A percentile compares a stretch with the other conserved stretches of the same genome.
Conservation (phyloP, 345 rosid species). For the Atalantia buxifolia region DNA sequence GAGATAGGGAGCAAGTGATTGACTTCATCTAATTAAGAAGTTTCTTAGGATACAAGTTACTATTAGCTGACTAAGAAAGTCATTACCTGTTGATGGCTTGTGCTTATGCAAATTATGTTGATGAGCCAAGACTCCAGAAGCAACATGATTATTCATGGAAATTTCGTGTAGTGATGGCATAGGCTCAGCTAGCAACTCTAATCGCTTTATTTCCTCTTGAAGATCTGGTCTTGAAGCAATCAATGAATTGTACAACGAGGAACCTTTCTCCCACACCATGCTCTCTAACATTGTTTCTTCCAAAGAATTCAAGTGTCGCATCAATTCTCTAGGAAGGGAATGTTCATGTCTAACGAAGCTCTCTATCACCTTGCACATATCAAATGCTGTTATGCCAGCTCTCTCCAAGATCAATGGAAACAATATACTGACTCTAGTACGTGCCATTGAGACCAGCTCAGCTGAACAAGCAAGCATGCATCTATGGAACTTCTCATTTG, state of each 20-base stretch:
- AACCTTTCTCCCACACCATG: conserved; percentile 97
- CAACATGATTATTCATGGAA: conserved; percentile 51
- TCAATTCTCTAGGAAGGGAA: conserved; percentile 91
- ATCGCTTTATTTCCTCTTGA: conserved; percentile 55
- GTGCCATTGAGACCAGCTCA: conserved; percentile 84
- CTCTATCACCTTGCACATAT: conserved; percentile 95
- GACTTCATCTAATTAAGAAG: neutral
- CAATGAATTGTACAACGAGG: conserved; percentile 89
- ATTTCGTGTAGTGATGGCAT: conserved; percentile 82
- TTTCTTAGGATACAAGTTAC: neutral
- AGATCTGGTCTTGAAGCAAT: conserved; percentile 66
- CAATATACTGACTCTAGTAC: conserved; percentile 77
- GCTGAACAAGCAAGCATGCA: conserved; percentile 98
- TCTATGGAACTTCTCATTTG: conserved; percentile 92
- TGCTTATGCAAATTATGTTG: conserved; percentile 46
- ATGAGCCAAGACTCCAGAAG: conserved; percentile 36
- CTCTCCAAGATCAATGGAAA: conserved; percentile 86
- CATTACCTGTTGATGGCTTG: conserved; percentile 46
- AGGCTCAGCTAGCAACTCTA: conserved; percentile 63
- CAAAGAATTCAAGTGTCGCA: conserved; percentile 90
- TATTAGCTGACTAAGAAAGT: neutral
- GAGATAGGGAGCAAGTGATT: conserved; percentile 8
- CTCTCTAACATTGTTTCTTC: conserved; percentile 94
- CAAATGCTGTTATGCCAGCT: conserved; percentile 96
- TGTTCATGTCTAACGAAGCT: conserved; percentile 93